Evolutionary conservation across 768 basidiomycete species (phyloP).

Genomic region (Pleurotus sapidus): DNA sequence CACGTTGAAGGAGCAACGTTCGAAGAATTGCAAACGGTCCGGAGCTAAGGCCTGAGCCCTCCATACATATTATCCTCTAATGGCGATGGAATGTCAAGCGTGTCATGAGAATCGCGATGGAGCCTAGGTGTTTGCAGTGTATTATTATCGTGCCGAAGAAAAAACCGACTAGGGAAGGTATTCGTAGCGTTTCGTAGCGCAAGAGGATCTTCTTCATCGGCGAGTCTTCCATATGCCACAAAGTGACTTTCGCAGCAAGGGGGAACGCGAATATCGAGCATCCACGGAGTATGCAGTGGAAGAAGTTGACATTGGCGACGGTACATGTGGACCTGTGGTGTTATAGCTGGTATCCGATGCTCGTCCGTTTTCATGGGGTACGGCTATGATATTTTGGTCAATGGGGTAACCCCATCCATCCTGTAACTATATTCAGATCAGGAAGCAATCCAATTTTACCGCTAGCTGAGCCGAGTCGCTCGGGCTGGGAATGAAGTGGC

Average conservation of each 20-base stretch:
- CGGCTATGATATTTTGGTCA: not conserved
- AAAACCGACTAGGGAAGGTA: not conserved
- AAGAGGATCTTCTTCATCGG: not conserved
- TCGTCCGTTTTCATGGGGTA: not conserved
- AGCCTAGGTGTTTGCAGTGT: not conserved
- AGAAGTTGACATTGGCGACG: not conserved
- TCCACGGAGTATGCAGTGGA: not conserved
- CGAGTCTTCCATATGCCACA: not conserved
- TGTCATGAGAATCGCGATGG: not conserved
- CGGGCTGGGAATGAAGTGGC: not conserved
- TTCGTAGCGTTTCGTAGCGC: not conserved
- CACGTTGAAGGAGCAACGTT: not conserved
- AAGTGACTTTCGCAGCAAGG: not conserved
- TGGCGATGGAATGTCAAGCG: no score
- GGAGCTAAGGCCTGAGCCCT: not conserved
- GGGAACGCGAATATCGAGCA: not conserved
- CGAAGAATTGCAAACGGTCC: not conserved
- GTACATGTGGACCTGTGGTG: not conserved
- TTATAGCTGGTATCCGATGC: not conserved
- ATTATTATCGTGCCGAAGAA: not conserved
- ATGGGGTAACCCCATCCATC: not conserved
- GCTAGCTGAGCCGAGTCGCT: not conserved
- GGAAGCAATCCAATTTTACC: not conserved
- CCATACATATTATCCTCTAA: no score
- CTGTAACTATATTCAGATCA: not conserved